Evolutionary conservation across 2,329 filamentous ascomycete species (phyloP).

Genomic region (Ilyonectria robusta): DNA sequence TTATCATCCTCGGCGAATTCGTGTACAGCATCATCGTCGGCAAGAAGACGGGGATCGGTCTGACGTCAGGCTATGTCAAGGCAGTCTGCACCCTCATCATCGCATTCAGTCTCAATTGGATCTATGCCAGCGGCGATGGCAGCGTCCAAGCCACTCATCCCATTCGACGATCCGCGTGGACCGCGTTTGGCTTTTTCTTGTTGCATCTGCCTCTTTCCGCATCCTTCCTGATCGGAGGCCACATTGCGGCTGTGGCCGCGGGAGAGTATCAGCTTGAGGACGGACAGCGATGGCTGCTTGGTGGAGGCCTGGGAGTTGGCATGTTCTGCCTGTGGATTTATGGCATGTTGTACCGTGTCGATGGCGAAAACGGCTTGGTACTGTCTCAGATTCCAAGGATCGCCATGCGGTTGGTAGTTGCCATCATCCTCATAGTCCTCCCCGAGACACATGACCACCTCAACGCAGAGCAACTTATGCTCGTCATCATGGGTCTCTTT

Average conservation of each 20-base stretch:
- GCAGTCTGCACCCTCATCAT: constrained; percentile 65
- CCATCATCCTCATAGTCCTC: constrained; percentile 52
- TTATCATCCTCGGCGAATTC: constrained; percentile 67
- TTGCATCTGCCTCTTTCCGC: constrained; percentile 62
- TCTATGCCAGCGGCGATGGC: constrained; percentile 64
- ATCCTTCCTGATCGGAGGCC: constrained; percentile 62
- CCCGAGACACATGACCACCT: constrained; percentile 54
- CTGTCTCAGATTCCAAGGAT: constrained; percentile 54
- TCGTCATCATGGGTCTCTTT: constrained; percentile 59
- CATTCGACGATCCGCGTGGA: constrained; percentile 59
- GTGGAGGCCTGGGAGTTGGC: constrained; percentile 61
- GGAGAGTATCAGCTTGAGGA: constrained; percentile 56
- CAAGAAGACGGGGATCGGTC: constrained; percentile 60
- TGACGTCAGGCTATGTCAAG: constrained; percentile 59
- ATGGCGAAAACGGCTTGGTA: constrained; percentile 53
- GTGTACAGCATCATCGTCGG: constrained; percentile 64
- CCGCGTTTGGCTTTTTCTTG: constrained; percentile 61
- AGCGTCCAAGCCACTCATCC: constrained; percentile 60
- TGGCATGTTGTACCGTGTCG: constrained; percentile 57
- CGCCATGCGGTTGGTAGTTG: constrained; percentile 52
- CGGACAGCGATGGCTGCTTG: constrained; percentile 62
- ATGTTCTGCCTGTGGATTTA: constrained; percentile 61
- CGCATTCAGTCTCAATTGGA: constrained; percentile 65
- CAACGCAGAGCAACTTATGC: constrained; percentile 54
- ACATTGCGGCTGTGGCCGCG: constrained; percentile 59